Conservation (phyloP, 345 rosid genomes). For the Linum trigynum region DNA sequence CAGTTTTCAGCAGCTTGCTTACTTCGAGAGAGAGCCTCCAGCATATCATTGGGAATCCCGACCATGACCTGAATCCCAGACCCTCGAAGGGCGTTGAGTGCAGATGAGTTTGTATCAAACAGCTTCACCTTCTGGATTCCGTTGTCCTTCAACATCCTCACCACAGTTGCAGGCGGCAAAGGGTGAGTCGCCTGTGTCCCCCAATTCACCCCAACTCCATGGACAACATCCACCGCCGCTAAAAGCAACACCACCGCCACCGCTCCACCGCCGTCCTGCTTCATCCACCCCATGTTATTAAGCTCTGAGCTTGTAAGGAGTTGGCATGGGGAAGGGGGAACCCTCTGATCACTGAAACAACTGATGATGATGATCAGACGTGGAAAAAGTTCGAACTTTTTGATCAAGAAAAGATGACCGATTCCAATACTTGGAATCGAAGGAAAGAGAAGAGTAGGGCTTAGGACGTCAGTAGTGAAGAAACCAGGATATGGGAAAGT, state of each 20-base stretch:
- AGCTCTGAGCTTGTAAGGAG: no score
- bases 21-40: conserved; percentile 7
- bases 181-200: conserved; percentile 17
- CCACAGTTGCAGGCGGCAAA: conserved; percentile 15
- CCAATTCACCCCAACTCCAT: conserved; percentile 21
- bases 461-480: no score
- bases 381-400: no score
- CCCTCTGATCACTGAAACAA: no score
- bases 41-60: conserved; percentile 24
- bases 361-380: no score
- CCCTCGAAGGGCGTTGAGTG: conserved; percentile 10
- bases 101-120: conserved; percentile 14
- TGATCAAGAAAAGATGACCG: no score
- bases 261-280: background rate
- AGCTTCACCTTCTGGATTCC: conserved; percentile 20
- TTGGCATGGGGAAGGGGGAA: background rate
- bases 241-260: background rate
- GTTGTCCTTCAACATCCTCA: conserved; percentile 13
- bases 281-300: background rate
- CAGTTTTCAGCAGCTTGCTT: conserved; percentile 12
- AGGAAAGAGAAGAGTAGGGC: no score
- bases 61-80: conserved; percentile 21
- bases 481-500: no score
- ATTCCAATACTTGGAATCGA: no score
- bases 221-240: background rate